Percentiles rank a stretch among this genome's conserved stretches.
Conservation (phyloP, 169 alveolate genomes). For the Plasmodium gonderi region DNA sequence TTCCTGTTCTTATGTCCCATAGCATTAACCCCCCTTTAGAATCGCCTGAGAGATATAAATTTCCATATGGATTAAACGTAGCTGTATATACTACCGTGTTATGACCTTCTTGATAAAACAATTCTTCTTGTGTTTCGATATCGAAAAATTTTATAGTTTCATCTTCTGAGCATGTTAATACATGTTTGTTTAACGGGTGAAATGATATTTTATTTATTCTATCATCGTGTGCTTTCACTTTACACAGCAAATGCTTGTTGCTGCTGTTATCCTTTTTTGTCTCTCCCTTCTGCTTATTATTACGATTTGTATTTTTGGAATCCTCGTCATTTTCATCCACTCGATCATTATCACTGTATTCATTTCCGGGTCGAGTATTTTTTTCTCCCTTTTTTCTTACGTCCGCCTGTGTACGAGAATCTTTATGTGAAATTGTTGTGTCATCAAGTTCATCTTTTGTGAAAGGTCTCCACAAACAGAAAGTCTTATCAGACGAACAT, state of each 20-base stretch:
- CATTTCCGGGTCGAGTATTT: background rate
- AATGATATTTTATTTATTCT: constrained; percentile 81
- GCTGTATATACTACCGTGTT: constrained; percentile 79
- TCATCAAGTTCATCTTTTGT: constrained; percentile 26
- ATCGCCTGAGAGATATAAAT: constrained; percentile 83
- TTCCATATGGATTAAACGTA: constrained; percentile 84
- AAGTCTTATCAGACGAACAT: constrained; percentile 82
- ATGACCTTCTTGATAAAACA: constrained; percentile 87
- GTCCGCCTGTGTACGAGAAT: background rate
- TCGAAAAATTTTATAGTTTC: constrained; percentile 84
- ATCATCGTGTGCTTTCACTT: constrained; percentile 78
- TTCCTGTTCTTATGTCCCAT: constrained; percentile 85
- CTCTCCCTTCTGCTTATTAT: background rate
- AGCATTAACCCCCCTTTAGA: constrained; percentile 81
- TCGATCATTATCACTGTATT: background rate
- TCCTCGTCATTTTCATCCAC: background rate
- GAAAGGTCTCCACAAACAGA: constrained; percentile 83
- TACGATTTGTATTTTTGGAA: background rate
- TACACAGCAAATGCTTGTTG: constrained; percentile 61
- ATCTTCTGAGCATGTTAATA: constrained; percentile 81
- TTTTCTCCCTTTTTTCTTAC: background rate
- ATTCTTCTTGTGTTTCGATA: constrained; percentile 76
- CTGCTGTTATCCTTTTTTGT: background rate
- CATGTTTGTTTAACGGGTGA: constrained; percentile 79
- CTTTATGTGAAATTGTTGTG: background rate